Base-by-base conservation (phyloP, 371 early-diverging fungal genomes). In the Apophysomyces variabilis region DNA sequence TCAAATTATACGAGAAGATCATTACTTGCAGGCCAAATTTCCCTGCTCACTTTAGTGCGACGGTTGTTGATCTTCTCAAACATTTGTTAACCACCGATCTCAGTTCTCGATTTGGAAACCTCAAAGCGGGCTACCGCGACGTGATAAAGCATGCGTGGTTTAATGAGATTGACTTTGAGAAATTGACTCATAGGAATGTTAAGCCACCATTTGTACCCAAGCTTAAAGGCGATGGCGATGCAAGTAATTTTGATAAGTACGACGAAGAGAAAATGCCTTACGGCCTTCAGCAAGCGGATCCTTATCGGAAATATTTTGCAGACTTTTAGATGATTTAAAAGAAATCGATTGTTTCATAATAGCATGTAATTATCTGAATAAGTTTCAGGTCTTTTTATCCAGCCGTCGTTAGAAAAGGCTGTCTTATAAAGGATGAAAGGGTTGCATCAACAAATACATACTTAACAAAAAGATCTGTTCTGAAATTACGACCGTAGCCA, bases 61-160 rank as follows among this genome's bases (percentile, higher is more conserved):
- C 83, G 12, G 92, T 92, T 13, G 91, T 90, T 66, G 97, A 98
- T 84, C 79, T 99, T 41, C 83, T 99, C 61, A 89, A 90, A 74
- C 86, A 91, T 38, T 75, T 99, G 57, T 75, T 98, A 69, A 91
- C 93, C 0, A 81, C 92, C 11, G 94, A 98, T 74, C 80, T 95
- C 61, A 89, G 90, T 38, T 90, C 92, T 64, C 89, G 98, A 36
- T 93, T 89, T 66, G 98, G 97, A 47, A 96, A 96, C 79, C 78
- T 96, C 66, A 85, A 90, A 47, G 90, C 85, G 47, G 98, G 98
- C 5, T 84, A 86, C 16, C 76, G 84, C 8, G 96, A 96, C 71
- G 94, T 99, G 69, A 95, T 93, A 76, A 70, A 83, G 37, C 99
- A 99, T 80, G 85, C 87, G 44, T 99, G 98, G 97, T 99, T 99